Base-by-base conservation (phyloP, 768 basidiomycete genomes). In the Boletus vinaceobasis region DNA sequence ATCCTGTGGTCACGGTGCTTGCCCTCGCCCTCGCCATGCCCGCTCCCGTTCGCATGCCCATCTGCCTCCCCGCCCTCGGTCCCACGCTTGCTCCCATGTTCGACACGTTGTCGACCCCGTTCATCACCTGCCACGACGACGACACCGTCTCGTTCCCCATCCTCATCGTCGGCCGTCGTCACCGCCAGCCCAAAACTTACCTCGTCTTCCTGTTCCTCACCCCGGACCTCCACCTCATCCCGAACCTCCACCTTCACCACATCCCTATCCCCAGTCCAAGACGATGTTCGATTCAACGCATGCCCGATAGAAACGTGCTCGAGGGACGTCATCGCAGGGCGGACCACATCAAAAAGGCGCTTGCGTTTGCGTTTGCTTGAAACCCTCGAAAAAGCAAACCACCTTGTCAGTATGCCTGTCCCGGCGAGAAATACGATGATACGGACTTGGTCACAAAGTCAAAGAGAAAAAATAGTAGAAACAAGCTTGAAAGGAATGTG, bases 241-340 rank as follows among this genome's bases (percentile, higher is more conserved):
- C 0, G 37, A 9, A 3, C 9, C 32, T n/a, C 32, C 1, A 33
- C 9, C n/a, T n/a, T n/a, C 43, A 35, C 9, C 1, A 1, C 49
- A 13, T 14, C 36, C n/a, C n/a, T n/a, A 23, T 56, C 44, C 26
- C 31, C 60, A 42, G 17, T 44, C 54, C 47, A 39, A 19, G 52
- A 43, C 8, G 52, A 29, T 5, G 21, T 26, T 31, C 17, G 47
- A 37, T 59, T 43, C 48, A 50, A 39, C 44, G 39, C 44, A 55
- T 57, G 58, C 48, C 58, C 57, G 57, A 64, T 52, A 27, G 56
- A 56, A 60, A 58, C 55, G 52, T 60, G 61, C 15, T 71, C 60
- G 58, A 61, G 46, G 42, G 65, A 58, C 36, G 70, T 71, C 68
- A 69, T 71, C 48, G 52, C 38, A 32, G 32, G 37, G 21, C 52